Conservation (phyloP, 1,139 yeast genomes). For the Suhomyces bolitotheri region DNA sequence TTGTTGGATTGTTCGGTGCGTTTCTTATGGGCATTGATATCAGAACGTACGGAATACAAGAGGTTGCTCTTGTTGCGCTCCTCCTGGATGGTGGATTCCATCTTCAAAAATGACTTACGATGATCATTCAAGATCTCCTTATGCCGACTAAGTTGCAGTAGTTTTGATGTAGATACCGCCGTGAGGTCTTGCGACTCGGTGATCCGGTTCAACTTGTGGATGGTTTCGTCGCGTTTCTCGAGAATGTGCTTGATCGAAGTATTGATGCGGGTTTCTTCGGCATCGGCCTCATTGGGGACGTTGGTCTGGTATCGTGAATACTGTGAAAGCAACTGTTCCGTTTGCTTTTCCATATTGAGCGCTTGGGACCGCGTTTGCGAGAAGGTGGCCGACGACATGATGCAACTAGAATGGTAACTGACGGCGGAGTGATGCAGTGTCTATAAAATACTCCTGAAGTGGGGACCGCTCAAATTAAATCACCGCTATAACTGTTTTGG, state of each 20-base stretch:
- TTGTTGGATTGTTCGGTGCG: conserved; percentile 35
- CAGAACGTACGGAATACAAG: conserved; percentile 72
- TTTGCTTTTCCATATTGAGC: conserved; percentile 43
- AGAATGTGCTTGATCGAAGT: conserved; percentile 48
- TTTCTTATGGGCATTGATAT: conserved; percentile 62
- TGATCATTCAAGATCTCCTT: conserved; percentile 75
- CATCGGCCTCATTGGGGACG: conserved; percentile 31
- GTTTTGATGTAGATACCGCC: conserved; percentile 64
- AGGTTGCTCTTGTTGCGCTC: conserved; percentile 77
- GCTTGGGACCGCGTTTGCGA: conserved; percentile 43
- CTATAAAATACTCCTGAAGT: too few species aligned
- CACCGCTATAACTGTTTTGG: too few species aligned
- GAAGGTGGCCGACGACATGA: conserved; percentile 42
- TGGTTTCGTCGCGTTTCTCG: conserved; percentile 34
- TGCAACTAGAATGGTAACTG: too few species aligned
- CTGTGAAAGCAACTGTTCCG: conserved; percentile 39
- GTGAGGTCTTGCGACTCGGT: conserved; percentile 55
- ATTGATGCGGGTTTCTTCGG: conserved; percentile 68
- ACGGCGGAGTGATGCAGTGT: too few species aligned
- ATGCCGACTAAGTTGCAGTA: conserved; percentile 83
- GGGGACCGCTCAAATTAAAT: too few species aligned
- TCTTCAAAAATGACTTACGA: conserved; percentile 58
- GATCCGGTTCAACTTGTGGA: conserved; percentile 38
- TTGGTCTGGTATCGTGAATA: conserved; percentile 34
- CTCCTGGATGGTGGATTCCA: conserved; percentile 61